These are phyloP conservation scores for Fusarium coicis DNA, from an alignment of 2,329 filamentous ascomycete genomes.

Conservation along the genomic window DNA sequence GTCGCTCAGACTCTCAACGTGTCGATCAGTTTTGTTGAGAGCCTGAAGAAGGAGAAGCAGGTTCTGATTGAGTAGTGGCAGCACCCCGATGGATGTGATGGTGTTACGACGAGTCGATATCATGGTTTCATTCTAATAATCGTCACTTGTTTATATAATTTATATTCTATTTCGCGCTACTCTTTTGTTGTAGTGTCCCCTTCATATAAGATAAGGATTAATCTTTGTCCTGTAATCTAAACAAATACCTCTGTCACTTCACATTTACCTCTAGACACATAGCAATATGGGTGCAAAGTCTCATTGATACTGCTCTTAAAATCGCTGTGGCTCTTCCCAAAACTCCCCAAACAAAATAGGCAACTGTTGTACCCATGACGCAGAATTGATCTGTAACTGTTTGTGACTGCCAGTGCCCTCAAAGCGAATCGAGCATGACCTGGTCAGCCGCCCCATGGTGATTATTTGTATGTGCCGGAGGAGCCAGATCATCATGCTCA, in stretches of 20 bases:
- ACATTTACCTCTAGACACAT: no score
- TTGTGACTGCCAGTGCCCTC: not conserved
- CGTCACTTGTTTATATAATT: not conserved
- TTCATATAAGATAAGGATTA: not conserved
- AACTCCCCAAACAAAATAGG: not conserved
- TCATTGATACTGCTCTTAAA: not conserved
- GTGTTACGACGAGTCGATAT: no score
- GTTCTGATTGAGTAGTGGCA: constrained; percentile 52
- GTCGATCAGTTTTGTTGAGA: constrained; percentile 64
- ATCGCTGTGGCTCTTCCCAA: not conserved
- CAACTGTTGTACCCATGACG: not conserved
- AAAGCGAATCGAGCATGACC: not conserved
- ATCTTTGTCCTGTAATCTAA: no score
- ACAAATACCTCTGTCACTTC: no score
- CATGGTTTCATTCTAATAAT: not conserved
- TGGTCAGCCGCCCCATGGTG: not conserved
- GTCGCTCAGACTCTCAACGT: constrained; percentile 70
- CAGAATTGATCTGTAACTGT: not conserved
- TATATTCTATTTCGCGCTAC: not conserved
- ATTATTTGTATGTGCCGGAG: not conserved
- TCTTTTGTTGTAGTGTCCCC: not conserved
- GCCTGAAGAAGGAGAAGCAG: constrained; percentile 73
- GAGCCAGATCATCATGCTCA: not conserved
- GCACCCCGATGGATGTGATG: no score
- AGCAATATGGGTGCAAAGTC: no score